phyloP scores from a whole-genome alignment of 371 early-diverging fungal genomes.

The Rhizopus sp. region DNA sequence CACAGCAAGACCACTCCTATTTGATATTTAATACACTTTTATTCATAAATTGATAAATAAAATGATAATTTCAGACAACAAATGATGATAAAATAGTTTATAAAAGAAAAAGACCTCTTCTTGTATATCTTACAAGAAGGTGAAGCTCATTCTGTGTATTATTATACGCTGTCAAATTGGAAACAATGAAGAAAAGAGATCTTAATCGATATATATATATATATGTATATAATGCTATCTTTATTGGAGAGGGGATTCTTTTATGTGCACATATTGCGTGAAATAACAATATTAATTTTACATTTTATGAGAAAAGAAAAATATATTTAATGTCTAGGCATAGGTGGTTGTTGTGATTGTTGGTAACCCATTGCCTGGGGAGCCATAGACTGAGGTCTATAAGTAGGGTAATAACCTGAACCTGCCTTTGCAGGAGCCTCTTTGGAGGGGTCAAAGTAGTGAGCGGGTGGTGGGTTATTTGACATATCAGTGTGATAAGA shows the following conservation, averaged over 20 bases:
- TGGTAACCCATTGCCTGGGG: conserved; percentile 14
- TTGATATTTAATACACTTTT: conserved; percentile 49
- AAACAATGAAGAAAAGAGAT: too few species aligned
- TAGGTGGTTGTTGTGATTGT: background rate
- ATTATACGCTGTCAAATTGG: too few species aligned
- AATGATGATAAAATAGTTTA: too few species aligned
- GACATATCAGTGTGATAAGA: conserved; percentile 38
- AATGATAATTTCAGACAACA: background rate
- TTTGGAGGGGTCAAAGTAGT: conserved; percentile 55
- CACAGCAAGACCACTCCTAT: conserved; percentile 59
- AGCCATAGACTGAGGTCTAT: conserved; percentile 41
- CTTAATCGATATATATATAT: too few species aligned
- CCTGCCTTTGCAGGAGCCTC: conserved; percentile 55
- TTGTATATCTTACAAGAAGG: too few species aligned
- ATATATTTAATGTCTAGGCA: background rate
- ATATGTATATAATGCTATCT: background rate
- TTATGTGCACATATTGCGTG: background rate
- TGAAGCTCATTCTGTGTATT: too few species aligned
- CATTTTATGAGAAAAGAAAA: background rate
- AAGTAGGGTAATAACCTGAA: conserved; percentile 49
- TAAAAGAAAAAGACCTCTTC: too few species aligned
- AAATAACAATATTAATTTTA: background rate
- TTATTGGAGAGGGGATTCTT: background rate
- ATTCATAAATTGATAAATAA: background rate
- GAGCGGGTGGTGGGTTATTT: conserved; percentile 28